phyloP scores from a whole-genome alignment of 306 rosid genomes.

The Malus orientalis region DNA sequence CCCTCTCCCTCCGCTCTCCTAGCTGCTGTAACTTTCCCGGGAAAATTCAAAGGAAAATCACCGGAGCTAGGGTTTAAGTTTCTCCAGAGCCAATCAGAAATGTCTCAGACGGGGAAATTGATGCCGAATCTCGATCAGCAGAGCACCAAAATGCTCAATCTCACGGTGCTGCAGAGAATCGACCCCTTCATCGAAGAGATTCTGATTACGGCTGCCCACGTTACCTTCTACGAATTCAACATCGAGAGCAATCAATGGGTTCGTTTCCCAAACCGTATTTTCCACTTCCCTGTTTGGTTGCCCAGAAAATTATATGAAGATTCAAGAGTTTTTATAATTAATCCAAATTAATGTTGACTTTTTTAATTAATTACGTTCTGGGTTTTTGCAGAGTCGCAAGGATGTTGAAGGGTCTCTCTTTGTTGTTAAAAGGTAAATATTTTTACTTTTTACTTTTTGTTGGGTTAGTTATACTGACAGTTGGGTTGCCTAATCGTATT shows the following conservation, averaged over 20 bases:
- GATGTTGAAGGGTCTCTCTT: conserved; percentile 99
- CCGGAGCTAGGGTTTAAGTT: conserved; percentile 10
- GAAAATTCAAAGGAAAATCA: conserved; percentile 13
- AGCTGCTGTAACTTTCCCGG: conserved; percentile 19
- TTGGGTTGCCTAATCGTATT: conserved; percentile 1
- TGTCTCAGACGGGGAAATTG: conserved; percentile 67
- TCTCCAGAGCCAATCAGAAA: background rate
- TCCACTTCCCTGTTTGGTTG: conserved; percentile 1
- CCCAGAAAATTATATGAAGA: background rate
- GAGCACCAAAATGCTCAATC: conserved; percentile 79
- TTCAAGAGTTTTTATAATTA: background rate
- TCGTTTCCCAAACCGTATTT: conserved; percentile 21
- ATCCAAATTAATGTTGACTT: background rate
- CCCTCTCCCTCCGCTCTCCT: background rate
- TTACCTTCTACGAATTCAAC: conserved; percentile 78
- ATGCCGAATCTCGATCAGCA: conserved; percentile 91
- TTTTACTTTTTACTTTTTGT: background rate
- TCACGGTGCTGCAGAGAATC: conserved; percentile 78
- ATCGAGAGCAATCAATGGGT: conserved; percentile 86
- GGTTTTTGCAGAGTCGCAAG: conserved; percentile 77
- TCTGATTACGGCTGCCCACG: conserved; percentile 90
- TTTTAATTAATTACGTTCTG: background rate
- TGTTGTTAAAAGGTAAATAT: conserved; percentile 71
- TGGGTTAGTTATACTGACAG: background rate
- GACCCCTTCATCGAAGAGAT: conserved; percentile 89